phyloP scores from a whole-genome alignment of 441 rosid species.

The Eruca vesicaria region DNA sequence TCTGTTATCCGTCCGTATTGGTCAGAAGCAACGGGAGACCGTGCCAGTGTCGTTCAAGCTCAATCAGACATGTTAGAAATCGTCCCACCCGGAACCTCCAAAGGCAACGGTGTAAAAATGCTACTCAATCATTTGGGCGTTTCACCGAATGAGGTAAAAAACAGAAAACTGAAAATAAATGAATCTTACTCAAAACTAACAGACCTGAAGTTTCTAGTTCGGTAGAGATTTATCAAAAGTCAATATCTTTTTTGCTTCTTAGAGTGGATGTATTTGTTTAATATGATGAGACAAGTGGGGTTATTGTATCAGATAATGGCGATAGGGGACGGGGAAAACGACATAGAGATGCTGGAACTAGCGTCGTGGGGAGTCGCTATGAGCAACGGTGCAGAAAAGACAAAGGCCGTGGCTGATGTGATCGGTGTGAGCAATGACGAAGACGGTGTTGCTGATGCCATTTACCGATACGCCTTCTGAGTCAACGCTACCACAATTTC shows the following conservation, averaged over 20 bases:
- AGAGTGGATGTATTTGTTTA: not conserved
- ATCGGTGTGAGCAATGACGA: conserved; percentile 81
- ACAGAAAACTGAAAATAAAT: not conserved
- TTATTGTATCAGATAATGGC: conserved; percentile 69
- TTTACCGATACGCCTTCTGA: conserved; percentile 79
- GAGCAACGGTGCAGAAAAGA: conserved; percentile 83
- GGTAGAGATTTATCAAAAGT: not conserved
- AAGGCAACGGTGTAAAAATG: conserved; percentile 75
- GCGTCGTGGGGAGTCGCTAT: conserved; percentile 82
- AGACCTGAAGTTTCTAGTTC: not conserved
- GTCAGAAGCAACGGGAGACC: conserved; percentile 66
- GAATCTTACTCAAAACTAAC: not conserved
- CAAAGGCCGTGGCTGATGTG: conserved; percentile 79
- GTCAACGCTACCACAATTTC: not conserved
- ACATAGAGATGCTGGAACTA: conserved; percentile 83
- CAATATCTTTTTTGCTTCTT: too few species aligned
- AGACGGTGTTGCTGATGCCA: conserved; percentile 90
- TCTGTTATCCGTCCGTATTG: conserved; percentile 73
- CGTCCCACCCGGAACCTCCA: conserved; percentile 78
- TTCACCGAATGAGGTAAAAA: conserved; percentile 58
- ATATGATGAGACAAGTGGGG: not conserved
- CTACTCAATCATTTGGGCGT: conserved; percentile 80
- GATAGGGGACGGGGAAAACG: conserved; percentile 94
- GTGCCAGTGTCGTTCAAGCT: conserved; percentile 77
- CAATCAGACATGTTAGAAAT: conserved; percentile 90